These are phyloP conservation scores for Wallacemonas sp. DNA, from an alignment of 208 protist genomes.

Conservation along the genomic window DNA sequence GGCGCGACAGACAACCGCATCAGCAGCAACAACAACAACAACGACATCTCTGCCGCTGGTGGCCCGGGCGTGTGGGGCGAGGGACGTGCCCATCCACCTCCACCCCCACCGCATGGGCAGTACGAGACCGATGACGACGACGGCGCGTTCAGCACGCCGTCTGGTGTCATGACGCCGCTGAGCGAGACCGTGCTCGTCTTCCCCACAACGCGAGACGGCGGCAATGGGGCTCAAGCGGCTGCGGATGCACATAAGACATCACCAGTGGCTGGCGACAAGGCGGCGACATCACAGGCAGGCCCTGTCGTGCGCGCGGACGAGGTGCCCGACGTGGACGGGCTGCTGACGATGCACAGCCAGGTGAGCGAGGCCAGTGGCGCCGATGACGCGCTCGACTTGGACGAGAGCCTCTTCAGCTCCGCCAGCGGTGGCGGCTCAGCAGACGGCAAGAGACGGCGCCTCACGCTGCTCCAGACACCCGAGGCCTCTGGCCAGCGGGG, in stretches of 20 bases:
- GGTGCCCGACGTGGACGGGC: background rate
- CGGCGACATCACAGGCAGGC: too few species aligned
- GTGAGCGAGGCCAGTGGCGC: background rate
- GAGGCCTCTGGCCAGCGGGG: background rate
- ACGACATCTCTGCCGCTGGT: too few species aligned
- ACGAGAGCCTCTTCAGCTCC: conserved; percentile 11
- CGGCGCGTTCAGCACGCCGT: conserved; percentile 10
- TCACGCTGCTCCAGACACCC: conserved; percentile 4
- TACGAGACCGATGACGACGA: conserved; percentile 6
- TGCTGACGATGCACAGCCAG: conserved; percentile 6
- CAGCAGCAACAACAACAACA: background rate
- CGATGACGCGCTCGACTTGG: background rate
- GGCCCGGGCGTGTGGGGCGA: background rate
- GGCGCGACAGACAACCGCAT: background rate
- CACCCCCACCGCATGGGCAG: background rate
- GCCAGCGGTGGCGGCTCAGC: conserved; percentile 2
- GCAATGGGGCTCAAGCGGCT: too few species aligned
- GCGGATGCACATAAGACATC: too few species aligned
- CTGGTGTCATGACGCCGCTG: conserved; percentile 15
- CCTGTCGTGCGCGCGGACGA: too few species aligned
- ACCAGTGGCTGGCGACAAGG: too few species aligned
- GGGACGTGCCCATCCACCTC: background rate
- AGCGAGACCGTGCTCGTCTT: conserved; percentile 27
- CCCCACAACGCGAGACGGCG: too few species aligned
- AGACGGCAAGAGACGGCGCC: background rate